Percentiles rank a stretch among this genome's conserved stretches.
Evolutionary conservation across 1,284 basidiomycete species (phyloP).

Genomic region (Cryptococcus floricola): DNA sequence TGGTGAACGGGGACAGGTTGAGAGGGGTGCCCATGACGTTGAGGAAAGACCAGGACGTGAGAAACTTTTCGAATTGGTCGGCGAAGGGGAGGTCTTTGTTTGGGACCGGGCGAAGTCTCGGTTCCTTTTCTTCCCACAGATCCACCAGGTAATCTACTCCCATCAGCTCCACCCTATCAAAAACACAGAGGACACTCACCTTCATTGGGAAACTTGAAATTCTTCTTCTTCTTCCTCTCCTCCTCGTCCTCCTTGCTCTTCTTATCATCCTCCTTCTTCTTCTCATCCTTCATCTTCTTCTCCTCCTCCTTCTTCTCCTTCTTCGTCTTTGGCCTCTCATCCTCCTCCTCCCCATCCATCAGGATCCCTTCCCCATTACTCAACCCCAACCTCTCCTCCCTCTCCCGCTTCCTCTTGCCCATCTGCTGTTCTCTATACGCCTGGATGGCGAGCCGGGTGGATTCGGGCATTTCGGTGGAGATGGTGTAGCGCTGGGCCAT

Average conservation of each 20-base stretch:
- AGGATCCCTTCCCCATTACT: conserved; percentile 44
- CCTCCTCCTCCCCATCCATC: conserved; percentile 53
- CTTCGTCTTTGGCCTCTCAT: conserved; percentile 60
- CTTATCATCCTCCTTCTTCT: conserved; percentile 45
- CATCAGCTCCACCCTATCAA: conserved; percentile 15
- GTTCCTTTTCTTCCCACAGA: conserved; percentile 64
- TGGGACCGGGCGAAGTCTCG: conserved; percentile 62
- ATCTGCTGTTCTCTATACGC: conserved; percentile 78
- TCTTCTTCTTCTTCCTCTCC: conserved; percentile 65
- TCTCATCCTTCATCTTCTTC: conserved; percentile 26
- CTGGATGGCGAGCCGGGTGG: conserved; percentile 72
- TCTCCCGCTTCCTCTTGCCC: conserved; percentile 73
- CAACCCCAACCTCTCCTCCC: conserved; percentile 54
- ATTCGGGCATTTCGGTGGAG: conserved; percentile 76
- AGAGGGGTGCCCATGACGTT: conserved; percentile 86
- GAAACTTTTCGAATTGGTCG: conserved; percentile 73
- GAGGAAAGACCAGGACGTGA: conserved; percentile 89
- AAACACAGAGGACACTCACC: conserved; percentile 44
- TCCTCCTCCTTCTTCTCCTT: conserved; percentile 71
- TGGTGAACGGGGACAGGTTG: conserved; percentile 80
- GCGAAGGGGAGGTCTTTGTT: conserved; percentile 67
- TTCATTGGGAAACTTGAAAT: conserved; percentile 64
- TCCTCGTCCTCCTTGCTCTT: conserved; percentile 62
- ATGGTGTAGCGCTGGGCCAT: conserved; percentile 82
- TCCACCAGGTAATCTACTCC: conserved; percentile 74